Base-by-base conservation (phyloP, 345 rosid genomes). In the Schrenkiella parvula region DNA sequence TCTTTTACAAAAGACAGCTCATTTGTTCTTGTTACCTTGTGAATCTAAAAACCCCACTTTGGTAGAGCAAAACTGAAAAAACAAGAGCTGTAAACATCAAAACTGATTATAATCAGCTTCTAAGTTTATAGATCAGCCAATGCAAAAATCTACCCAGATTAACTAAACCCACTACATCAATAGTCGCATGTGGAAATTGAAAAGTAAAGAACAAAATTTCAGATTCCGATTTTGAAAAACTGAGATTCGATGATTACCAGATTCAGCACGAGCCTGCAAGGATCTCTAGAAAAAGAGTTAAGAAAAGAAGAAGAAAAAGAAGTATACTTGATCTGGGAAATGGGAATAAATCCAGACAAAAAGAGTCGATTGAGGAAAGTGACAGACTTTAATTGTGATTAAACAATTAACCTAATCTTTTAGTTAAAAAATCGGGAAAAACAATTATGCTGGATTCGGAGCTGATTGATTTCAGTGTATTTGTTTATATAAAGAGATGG, bases 211-310 rank as follows among this genome's bases (percentile, higher is more conserved):
- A 6, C 2, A 54, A 23, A n/a, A 28, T 29, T 29, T 11, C 22
- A 42, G 73, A 68, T 55, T 31, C 63, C 9, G 70, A 66, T 14
- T 22, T 21, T 19, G 43, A 5, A 43, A 43, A 34, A 39, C 31
- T 13, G 73, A 55, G 73, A 69, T 69, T 69, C 73, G 64, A 46
- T 6, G 35, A 21, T 21, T 69, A 69, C 66, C 73, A 69, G 73
- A 69, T 69, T 69, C 64, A 57, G 53, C 52, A 53, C 41, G 39
- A 38, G 13, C 28, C 41, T 47, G 48, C 29, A 11, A 46, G 44
- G 65, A 69, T 56, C 56, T 58, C 25, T 69, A 66, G 44, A 69
- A 21, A 43, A 69, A 13, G 71, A 34, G 60, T 21, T 8, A 12
- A 3, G 3, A 14, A 34, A 41, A 54, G 25, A 23, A 48, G n/a